These are phyloP conservation scores for Aspergillus persii DNA, from an alignment of 2,329 filamentous ascomycete species.

Conservation along the genomic window DNA sequence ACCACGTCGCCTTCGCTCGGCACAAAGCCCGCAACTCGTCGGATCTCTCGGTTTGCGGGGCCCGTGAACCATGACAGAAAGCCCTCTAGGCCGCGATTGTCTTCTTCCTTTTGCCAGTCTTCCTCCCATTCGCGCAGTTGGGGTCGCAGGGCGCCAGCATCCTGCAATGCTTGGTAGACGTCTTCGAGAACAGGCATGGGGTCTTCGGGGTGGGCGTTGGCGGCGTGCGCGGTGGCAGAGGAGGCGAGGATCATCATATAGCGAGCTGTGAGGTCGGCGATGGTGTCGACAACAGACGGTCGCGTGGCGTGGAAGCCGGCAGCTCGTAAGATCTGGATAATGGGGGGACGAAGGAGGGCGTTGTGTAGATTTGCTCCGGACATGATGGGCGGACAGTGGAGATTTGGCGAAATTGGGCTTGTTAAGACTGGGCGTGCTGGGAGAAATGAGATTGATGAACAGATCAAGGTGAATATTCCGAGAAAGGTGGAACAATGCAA, in stretches of 20 bases:
- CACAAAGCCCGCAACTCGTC: constrained; percentile 73
- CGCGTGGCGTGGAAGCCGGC: constrained; percentile 83
- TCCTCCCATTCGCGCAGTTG: constrained; percentile 67
- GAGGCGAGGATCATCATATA: constrained; percentile 75
- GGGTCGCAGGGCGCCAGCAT: constrained; percentile 72
- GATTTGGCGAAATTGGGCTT: background rate
- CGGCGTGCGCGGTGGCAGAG: constrained; percentile 68
- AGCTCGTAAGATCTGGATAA: constrained; percentile 88
- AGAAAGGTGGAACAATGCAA: background rate
- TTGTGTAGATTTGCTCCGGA: constrained; percentile 59
- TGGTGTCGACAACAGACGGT: constrained; percentile 76
- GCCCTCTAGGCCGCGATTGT: constrained; percentile 71
- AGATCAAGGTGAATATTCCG: background rate
- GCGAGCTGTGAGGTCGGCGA: constrained; percentile 82
- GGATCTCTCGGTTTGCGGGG: constrained; percentile 72
- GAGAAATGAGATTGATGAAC: background rate
- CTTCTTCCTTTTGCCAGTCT: constrained; percentile 68
- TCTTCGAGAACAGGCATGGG: constrained; percentile 68
- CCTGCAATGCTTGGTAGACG: constrained; percentile 79
- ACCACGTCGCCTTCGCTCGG: constrained; percentile 54
- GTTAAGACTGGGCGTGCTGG: background rate
- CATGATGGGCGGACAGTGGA: constrained; percentile 32
- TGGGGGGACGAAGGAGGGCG: constrained; percentile 77
- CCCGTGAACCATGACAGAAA: constrained; percentile 80
- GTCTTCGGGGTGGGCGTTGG: constrained; percentile 64